phyloP scores from a whole-genome alignment of 2,329 filamentous ascomycete species.

The Coniochaeta hoffmannii region DNA sequence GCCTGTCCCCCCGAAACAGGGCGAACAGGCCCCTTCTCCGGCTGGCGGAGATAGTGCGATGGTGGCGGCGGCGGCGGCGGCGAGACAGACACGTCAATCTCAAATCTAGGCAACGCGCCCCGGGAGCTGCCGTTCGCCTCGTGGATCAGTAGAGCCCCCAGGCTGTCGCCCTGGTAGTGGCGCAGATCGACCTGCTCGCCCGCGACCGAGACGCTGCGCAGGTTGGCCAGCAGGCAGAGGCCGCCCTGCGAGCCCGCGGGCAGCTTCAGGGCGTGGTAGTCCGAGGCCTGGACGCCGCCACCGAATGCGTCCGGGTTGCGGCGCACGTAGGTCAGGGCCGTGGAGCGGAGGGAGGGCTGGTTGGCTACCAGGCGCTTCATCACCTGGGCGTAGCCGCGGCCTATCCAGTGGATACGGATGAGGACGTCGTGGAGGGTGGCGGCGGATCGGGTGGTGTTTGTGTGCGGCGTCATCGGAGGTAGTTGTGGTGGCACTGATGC shows the following conservation, averaged over 20 bases:
- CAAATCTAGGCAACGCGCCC: not conserved
- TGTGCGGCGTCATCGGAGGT: not conserved
- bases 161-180: not conserved
- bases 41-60: not conserved
- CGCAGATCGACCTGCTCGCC: not conserved
- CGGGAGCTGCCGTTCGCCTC: not conserved
- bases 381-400: constrained; percentile 10
- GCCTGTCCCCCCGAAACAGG: not conserved
- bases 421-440: constrained; percentile 8
- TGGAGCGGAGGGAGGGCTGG: constrained; percentile 7
- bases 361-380: constrained; percentile 7
- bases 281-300: not conserved
- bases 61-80: not conserved
- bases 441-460: not conserved
- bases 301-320: constrained; percentile 7
- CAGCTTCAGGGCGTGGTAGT: not conserved
- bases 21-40: not conserved
- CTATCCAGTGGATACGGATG: constrained; percentile 13
- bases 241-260: not conserved
- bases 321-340: constrained; percentile 11
- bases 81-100: not conserved
- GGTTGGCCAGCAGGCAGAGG: not conserved
- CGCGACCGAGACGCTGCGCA: not conserved
- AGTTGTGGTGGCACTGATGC: not conserved
- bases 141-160: not conserved